Evolutionary conservation across 805 yeast genomes (phyloP), one percentile per base, ranked within the genome.

Genomic region (Yamadazyma philogaea): DNA sequence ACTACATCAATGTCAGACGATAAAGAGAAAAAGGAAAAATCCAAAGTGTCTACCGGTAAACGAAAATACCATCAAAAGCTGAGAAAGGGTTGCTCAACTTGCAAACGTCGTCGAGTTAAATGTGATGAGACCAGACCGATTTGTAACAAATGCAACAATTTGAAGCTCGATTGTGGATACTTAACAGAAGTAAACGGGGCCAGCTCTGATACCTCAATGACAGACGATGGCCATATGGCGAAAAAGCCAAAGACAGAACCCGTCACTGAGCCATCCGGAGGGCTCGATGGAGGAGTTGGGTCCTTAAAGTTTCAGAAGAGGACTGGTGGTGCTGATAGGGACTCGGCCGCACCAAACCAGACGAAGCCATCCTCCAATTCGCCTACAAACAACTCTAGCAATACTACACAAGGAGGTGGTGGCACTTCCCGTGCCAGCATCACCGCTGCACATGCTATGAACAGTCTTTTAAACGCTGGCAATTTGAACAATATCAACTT

Each of bases 21-120:
- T 15, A 38, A 21, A 11, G 24, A 30, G 11, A 38, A 21, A 11
- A 22, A 19, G 10, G 35, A 33, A 18, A 33, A 30, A 19, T 30
- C 44, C 20, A 52, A 51, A 33, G 17, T 52, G 10, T 47, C 84
- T 0, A 77, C 81, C 0, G 87, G 85, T 5, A 90, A 88, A 63
- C 74, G 97, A 34, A 84, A 87, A 55, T 91, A 84, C 55, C 98
- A 91, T 59, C 85, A 82, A 46, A 91, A 91, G 63, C 85, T 95
- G 27, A 77, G 95, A 44, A 78, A 79, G 43, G 98, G 98, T 0
- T 90, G 98, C 64, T 77, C 81, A 30, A 86, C 95, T 2, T 90
- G 98, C 64, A 90, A 90, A 57, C 76, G 79, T 49, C 76, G 98
- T 53, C 71, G 97, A 39, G 96, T 91, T 31, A 90, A 90, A 59